These are phyloP conservation scores for Cymbopogon citratus DNA, from an alignment of 176 grass and related monocot species.

Conservation along the genomic window DNA sequence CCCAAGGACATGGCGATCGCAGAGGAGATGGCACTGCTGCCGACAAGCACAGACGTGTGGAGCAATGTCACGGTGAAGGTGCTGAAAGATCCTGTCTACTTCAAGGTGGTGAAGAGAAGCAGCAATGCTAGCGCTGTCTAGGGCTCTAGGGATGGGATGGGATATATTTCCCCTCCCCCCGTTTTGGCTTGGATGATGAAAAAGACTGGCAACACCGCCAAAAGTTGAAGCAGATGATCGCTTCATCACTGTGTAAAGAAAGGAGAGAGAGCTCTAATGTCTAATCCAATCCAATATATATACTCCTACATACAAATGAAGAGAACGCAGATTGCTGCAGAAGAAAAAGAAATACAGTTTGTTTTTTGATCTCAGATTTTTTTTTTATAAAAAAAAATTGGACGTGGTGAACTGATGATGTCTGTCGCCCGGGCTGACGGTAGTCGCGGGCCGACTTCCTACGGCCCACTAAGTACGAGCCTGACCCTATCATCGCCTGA, in stretches of 20 bases:
- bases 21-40: conserved; percentile 52
- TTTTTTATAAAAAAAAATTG: no score
- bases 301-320: no score
- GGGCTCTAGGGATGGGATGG: background rate
- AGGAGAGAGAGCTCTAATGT: no score
- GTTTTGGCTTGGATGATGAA: background rate
- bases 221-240: background rate
- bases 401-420: no score
- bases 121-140: background rate
- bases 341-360: background rate
- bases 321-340: no score
- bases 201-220: background rate
- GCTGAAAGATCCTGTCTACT: conserved; percentile 47
- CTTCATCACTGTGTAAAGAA: background rate
- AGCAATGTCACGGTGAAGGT: conserved; percentile 50
- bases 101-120: conserved; percentile 54
- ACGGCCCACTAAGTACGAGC: background rate
- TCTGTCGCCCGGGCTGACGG: no score
- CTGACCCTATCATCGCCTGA: background rate
- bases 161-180: background rate
- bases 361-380: no score
- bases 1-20: conserved; percentile 66
- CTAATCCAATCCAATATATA: no score
- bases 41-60: conserved; percentile 54
- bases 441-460: no score